phyloP scores from a whole-genome alignment of 257 asterid species.

The Solanum bulbocastanum region DNA sequence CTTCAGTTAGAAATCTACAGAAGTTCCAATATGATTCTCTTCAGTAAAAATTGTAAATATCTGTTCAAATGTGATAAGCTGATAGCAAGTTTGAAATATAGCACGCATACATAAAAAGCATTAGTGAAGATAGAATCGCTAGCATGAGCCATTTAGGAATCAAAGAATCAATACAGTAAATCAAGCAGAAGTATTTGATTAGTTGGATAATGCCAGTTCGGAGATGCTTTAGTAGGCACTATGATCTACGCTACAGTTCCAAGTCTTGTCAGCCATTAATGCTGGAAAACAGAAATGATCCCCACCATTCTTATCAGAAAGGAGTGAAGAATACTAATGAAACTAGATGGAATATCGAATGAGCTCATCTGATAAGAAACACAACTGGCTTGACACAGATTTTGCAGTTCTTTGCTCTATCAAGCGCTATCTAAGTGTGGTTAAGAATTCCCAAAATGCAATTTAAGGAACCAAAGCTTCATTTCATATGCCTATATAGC shows the following conservation, averaged over 20 bases:
- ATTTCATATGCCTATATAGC: not conserved
- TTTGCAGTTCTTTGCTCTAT: not conserved
- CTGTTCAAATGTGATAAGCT: not conserved
- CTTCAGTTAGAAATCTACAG: no score
- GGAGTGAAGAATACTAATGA: not conserved
- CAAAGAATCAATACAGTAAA: not conserved
- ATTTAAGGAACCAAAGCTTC: not conserved
- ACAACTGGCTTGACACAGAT: not conserved
- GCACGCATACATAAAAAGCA: not conserved
- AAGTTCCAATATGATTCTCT: not conserved
- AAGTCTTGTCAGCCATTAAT: not conserved
- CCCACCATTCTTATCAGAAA: not conserved
- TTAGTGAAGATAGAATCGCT: not conserved
- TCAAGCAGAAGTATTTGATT: not conserved
- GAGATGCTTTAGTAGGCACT: not conserved
- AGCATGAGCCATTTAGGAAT: not conserved
- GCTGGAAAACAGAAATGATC: not conserved
- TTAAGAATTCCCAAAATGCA: not conserved
- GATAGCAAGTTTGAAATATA: not conserved
- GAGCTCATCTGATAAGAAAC: not conserved
- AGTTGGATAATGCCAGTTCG: not conserved
- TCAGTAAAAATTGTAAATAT: not conserved
- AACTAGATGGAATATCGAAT: not conserved
- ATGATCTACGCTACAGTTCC: not conserved
- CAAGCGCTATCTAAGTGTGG: not conserved